Base-by-base conservation (phyloP, 768 basidiomycete species). In the Ephemerocybe angulata region DNA sequence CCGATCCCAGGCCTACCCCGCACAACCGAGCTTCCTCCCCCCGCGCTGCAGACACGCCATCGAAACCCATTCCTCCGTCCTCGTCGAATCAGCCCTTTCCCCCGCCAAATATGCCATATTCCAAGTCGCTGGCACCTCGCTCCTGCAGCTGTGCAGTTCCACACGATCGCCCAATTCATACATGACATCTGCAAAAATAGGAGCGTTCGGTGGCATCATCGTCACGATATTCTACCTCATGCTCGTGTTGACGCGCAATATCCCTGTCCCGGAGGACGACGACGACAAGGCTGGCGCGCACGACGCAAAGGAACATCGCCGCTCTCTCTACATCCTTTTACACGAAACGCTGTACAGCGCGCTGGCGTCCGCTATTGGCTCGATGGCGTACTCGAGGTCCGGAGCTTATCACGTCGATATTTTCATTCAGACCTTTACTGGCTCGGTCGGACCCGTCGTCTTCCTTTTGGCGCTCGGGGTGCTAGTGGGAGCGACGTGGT, bases 51-150 rank as follows among this genome's bases (percentile, higher is more conserved):
- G 15, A 17, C 48, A 38, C 17, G 25, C 51, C 21, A 25, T 40
- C 13, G 22, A 55, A 33, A 17, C 30, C 15, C 53, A 58, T 25
- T 41, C 53, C 25, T 59, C 46, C 28, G 58, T 58, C 17, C 41
- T 61, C 46, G 54, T 62, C 19, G 70, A 71, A 55, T 63, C 64
- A 2, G 55, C 60, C 4, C 41, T 65, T 25, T 62, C 68, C 0
- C 70, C 70, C 10, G 57, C 59, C 17, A 71, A 71, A 62, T 71
- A 71, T 43, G 62, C 68, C 17, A 31, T 65, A 15, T 69, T 71
- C 53, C 60, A 65, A 33, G 43, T 60, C 33, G 29, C 65, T 46
- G 69, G 69, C 47, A 58, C 52, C 50, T 28, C 58, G 4, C 42
- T 65, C 27, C 57, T 68, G 17, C 29, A 43, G 58, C 24, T 44